Conservation (phyloP, 2,329 filamentous ascomycete genomes). For the Fusarium acutatum region DNA sequence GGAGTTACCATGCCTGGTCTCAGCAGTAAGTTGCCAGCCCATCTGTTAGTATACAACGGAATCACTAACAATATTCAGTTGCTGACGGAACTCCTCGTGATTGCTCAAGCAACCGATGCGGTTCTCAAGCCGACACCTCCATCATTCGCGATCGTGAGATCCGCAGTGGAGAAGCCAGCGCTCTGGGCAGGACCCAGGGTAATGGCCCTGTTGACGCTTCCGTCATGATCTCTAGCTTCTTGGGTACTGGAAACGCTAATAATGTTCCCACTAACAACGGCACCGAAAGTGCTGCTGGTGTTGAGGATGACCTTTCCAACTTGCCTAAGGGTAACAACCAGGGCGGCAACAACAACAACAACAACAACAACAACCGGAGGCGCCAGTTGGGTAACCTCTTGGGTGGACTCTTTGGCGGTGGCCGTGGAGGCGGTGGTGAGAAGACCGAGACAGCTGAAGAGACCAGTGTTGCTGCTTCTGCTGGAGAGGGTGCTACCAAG, state of each 20-base stretch:
- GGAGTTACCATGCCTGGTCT: constrained; percentile 70
- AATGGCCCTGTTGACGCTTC: constrained; percentile 67
- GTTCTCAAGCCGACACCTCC: constrained; percentile 74
- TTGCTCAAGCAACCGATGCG: constrained; percentile 68
- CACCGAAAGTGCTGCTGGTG: constrained; percentile 44
- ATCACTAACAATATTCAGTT: constrained; percentile 50
- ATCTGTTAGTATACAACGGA: too few species aligned
- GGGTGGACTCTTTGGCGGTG: constrained; percentile 38
- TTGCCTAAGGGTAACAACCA: constrained; percentile 12
- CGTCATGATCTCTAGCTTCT: constrained; percentile 67
- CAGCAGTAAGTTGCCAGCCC: constrained; percentile 34
- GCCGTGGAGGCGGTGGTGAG: constrained; percentile 31
- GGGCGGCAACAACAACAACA: not conserved
- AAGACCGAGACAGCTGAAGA: constrained; percentile 47
- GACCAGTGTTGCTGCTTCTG: constrained; percentile 60
- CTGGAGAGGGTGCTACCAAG: constrained; percentile 60
- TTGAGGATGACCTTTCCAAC: constrained; percentile 54
- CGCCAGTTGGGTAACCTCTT: constrained; percentile 39
- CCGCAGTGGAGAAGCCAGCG: constrained; percentile 57
- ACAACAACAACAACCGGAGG: constrained; percentile 22
- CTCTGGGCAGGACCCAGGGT: constrained; percentile 71
- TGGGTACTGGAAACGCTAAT: constrained; percentile 50
- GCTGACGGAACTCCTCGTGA: constrained; percentile 74
- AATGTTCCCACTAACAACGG: not conserved
- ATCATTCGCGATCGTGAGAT: constrained; percentile 72